Evolutionary conservation across 805 yeast genomes (phyloP).

Genomic region (Vanderwaltozyma polyspora): DNA sequence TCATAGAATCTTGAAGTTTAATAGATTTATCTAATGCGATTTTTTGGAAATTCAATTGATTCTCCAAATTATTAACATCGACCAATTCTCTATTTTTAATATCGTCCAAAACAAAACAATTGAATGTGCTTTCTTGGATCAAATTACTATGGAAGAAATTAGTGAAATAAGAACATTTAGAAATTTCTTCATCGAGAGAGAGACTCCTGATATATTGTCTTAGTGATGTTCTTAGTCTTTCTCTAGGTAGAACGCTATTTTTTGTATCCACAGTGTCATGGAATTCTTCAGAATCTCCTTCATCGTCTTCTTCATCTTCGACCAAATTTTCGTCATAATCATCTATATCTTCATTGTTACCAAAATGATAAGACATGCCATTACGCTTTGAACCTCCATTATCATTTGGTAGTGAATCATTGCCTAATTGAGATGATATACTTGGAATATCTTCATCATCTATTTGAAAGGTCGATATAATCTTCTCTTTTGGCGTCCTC

Average conservation of each 20-base stretch:
- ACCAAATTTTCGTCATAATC: conserved; percentile 1
- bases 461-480: conserved; percentile 10
- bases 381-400: background rate
- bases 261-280: conserved; percentile 17
- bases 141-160: conserved; percentile 36
- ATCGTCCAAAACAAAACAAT: conserved; percentile 40
- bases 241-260: conserved; percentile 42
- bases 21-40: conserved; percentile 50
- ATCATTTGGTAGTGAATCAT: no score
- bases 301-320: conserved; percentile 5
- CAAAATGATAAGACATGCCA: background rate
- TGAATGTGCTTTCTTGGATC: conserved; percentile 19
- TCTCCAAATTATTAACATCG: conserved; percentile 49
- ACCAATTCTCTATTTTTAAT: conserved; percentile 44
- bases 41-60: conserved; percentile 62
- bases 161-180: conserved; percentile 39
- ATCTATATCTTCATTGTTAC: background rate
- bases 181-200: conserved; percentile 42
- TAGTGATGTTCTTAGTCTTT: conserved; percentile 64
- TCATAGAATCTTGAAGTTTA: conserved; percentile 44
- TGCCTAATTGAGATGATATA: no score
- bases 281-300: conserved; percentile 8
- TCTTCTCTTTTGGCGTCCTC: conserved; percentile 17
- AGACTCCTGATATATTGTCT: conserved; percentile 59
- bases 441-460: background rate